Evolutionary conservation across 352 stramenopile genomes (phyloP), one percentile per base, ranked within the genome.

Genomic region (Lagenidium sp.): DNA sequence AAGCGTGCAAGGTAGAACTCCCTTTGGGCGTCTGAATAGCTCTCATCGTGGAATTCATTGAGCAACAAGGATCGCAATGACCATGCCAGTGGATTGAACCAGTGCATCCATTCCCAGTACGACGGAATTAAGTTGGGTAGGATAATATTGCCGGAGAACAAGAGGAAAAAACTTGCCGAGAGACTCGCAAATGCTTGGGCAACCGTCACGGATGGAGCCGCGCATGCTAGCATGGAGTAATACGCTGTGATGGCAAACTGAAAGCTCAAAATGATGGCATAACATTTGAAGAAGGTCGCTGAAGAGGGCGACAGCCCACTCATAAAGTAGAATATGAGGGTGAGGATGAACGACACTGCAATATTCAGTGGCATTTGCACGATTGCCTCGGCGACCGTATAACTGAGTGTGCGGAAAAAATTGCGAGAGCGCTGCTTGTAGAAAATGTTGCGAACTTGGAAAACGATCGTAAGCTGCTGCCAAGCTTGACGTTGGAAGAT

Each of bases 361-460:
- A 73, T 13, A 55, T 67, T 63, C 53, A 82, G 64, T 16, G 71
- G 55, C 23, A 74, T 63, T 38, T 71, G 55, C 23, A 82, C 52
- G 24, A 75, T 53, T 30, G 47, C 57, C 24, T 69, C 56, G 4
- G 63, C 80, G 35, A 92, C 61, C 4, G 77, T 60, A 45, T 93
- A 95, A 24, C 74, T 70, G 3, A 68, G 56, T 21, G 81, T 75
- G 1, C 72, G 68, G 52, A 89, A 95, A 54, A 93, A 95, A 50
- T 91, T 94, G 29, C 67, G 60, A 20, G 81, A 65, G 0, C 65
- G 58, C 25, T 94, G 84, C 53, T 92, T 94, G 67, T 94, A 94
- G 56, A 89, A 95, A 0, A 94, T 79, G 6, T 65, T 65, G 12
- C 84, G 75, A 25, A 92, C 19, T 68, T 75, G 63, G 41, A 80